Conservation (phyloP, 164 flowering plant species). For the Pachysandra terminalis region DNA sequence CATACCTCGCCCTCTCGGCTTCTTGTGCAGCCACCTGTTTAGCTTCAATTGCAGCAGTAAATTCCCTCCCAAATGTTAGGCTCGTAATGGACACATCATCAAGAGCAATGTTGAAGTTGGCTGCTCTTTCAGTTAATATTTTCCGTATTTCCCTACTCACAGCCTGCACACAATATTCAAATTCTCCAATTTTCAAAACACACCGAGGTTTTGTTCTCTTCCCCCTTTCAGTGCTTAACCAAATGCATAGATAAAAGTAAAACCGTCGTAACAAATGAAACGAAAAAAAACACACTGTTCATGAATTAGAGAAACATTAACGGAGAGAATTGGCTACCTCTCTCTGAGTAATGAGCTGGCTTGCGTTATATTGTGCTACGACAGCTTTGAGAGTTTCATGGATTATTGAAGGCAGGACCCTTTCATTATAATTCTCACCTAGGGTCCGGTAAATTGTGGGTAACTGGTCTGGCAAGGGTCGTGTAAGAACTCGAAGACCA, state of each 20-base stretch:
- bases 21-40: constrained; percentile 65
- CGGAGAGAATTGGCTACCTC: constrained; percentile 42
- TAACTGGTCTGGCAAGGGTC: constrained; percentile 61
- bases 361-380: constrained; percentile 88
- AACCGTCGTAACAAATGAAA: too few relatives aligned
- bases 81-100: constrained; percentile 63
- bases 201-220: not conserved
- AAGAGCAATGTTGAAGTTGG: constrained; percentile 49
- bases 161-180: constrained; percentile 22
- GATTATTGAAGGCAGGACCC: constrained; percentile 80
- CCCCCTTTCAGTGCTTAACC: too few relatives aligned
- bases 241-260: too few relatives aligned
- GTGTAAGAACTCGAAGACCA: constrained; percentile 85
- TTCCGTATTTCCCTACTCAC: constrained; percentile 66
- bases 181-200: not conserved
- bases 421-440: constrained; percentile 76
- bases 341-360: constrained; percentile 87
- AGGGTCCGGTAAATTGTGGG: constrained; percentile 77
- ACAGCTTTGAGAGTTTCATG: constrained; percentile 90
- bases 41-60: constrained; percentile 60
- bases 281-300: too few relatives aligned
- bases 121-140: constrained; percentile 49
- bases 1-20: constrained; percentile 57
- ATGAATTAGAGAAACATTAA: too few relatives aligned
- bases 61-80: constrained; percentile 54